Conservation (phyloP, 2,329 filamentous ascomycete species). For the Ophiocordyceps polyrhachis-furcata region DNA sequence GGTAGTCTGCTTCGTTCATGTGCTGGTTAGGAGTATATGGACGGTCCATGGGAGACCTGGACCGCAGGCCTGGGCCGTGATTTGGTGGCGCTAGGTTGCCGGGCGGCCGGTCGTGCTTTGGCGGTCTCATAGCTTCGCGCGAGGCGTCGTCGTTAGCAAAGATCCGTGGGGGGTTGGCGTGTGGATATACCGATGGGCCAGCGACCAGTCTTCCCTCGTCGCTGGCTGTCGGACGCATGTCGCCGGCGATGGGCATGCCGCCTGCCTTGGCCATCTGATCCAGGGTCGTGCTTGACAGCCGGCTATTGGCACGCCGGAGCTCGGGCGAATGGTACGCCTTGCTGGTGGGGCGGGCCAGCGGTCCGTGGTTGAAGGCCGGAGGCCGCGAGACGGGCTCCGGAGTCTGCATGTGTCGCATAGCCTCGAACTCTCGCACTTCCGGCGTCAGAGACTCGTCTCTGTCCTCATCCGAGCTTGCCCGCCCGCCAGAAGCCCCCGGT, state of each 20-base stretch:
- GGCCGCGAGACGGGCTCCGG: conserved; percentile 63
- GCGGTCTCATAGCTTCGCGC: conserved; percentile 31
- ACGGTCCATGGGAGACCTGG: conserved; percentile 22
- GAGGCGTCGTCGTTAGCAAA: conserved; percentile 35
- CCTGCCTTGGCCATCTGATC: conserved; percentile 59
- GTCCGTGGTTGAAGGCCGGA: conserved; percentile 60
- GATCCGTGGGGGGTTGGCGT: conserved; percentile 29
- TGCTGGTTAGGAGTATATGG: conserved; percentile 13
- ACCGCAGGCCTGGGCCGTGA: conserved; percentile 20
- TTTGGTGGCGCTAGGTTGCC: conserved; percentile 22
- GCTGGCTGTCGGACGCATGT: conserved; percentile 12
- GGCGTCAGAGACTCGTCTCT: conserved; percentile 14
- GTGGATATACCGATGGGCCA: conserved; percentile 31
- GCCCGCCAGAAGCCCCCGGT: conserved; percentile 27
- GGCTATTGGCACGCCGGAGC: conserved; percentile 61
- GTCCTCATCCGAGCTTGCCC: conserved; percentile 38
- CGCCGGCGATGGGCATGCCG: conserved; percentile 25
- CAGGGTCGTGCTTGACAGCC: conserved; percentile 67
- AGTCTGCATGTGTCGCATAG: conserved; percentile 36
- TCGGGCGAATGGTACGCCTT: conserved; percentile 58
- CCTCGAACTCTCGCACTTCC: conserved; percentile 31
- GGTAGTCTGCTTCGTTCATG: conserved; percentile 12
- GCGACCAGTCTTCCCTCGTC: conserved; percentile 14
- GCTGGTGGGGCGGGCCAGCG: conserved; percentile 49
- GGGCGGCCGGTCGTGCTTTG: conserved; percentile 15